Evolutionary conservation across 139 green algal species (phyloP).

Genomic region (Tetraselmis chui): DNA sequence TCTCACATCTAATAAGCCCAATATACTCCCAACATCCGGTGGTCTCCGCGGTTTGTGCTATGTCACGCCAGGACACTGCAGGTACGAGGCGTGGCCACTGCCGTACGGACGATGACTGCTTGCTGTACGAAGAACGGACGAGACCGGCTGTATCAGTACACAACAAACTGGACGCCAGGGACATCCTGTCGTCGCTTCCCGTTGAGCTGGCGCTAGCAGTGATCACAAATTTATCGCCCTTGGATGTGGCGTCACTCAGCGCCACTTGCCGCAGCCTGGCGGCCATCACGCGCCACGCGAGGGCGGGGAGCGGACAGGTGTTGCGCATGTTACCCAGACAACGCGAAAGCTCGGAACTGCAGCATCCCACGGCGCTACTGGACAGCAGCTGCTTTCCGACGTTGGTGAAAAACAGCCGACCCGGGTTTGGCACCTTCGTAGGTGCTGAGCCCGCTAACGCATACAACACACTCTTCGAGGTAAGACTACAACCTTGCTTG

Average conservation of each 20-base stretch:
- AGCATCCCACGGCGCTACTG: neutral
- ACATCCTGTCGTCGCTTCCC: neutral
- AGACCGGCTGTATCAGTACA: neutral
- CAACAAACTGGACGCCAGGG: neutral
- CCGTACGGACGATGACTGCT: neutral
- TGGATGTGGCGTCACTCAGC: neutral
- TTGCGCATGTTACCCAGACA: neutral
- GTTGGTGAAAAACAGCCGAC: neutral
- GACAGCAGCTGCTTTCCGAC: neutral
- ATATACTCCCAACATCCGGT: neutral
- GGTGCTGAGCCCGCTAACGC: neutral
- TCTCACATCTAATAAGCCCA: neutral
- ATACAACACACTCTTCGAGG: neutral
- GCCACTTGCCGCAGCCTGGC: neutral
- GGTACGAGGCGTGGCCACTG: too few species aligned
- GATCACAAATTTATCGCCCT: neutral
- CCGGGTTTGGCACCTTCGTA: neutral
- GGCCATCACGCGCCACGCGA: neutral
- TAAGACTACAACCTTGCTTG: neutral
- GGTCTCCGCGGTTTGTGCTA: neutral
- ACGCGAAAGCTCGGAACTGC: too few species aligned
- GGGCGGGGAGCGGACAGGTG: neutral
- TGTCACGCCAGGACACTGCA: too few species aligned
- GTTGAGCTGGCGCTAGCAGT: neutral
- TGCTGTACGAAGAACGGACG: neutral